Evolutionary conservation across 2,329 filamentous ascomycete genomes (phyloP).

Genomic region (Capronia americana): DNA sequence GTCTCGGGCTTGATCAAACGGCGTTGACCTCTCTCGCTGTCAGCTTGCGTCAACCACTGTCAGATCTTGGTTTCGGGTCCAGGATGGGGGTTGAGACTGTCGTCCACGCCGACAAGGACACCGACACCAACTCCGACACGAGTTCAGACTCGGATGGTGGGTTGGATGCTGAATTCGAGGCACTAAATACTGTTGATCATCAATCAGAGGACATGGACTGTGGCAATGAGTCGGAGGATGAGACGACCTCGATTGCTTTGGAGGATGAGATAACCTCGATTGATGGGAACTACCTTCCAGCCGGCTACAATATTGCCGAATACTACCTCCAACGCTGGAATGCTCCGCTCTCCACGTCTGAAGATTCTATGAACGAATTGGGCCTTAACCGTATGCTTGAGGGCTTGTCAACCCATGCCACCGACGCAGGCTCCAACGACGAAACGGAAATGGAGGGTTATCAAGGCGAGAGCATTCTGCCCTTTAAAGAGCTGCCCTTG

Average conservation of each 20-base stretch:
- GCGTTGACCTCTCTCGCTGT: neutral
- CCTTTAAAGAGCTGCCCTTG: neutral
- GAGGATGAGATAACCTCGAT: neutral
- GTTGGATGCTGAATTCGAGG: neutral
- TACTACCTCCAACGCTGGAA: neutral
- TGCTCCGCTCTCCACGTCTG: neutral
- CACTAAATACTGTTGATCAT: neutral
- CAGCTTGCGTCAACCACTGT: neutral
- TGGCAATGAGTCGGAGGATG: neutral
- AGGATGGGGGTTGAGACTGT: neutral
- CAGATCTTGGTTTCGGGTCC: neutral
- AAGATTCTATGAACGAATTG: neutral
- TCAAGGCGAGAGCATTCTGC: neutral
- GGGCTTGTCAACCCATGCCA: neutral
- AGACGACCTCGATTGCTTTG: neutral
- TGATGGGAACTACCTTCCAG: neutral
- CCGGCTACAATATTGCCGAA: neutral
- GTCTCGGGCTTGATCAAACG: neutral
- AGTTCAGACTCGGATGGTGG: neutral
- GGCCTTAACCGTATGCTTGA: neutral
- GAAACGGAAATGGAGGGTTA: neutral
- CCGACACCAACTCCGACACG: neutral
- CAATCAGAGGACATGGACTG: neutral
- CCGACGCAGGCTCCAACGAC: neutral
- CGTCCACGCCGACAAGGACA: neutral